Conservation (phyloP, 2,329 filamentous ascomycete species). For the Parastagonospora avenae region DNA sequence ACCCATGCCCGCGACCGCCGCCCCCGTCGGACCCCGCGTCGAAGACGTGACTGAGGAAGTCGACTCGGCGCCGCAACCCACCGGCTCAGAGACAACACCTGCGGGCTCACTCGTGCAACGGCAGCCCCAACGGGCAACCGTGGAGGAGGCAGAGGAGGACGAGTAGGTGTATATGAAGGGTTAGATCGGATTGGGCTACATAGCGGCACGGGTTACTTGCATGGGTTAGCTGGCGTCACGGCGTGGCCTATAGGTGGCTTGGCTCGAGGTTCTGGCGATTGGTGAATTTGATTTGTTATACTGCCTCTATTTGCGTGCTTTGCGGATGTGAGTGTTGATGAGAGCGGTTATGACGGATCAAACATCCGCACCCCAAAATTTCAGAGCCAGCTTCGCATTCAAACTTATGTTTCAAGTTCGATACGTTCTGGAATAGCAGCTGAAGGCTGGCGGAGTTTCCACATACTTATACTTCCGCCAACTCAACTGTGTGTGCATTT, state of each 20-base stretch:
- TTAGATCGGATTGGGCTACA: background rate
- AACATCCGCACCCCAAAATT: no score
- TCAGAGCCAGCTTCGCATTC: no score
- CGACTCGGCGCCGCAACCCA: conserved; percentile 33
- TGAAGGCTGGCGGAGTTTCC: no score
- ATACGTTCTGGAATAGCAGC: no score
- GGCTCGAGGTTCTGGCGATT: background rate
- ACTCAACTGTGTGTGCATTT: no score
- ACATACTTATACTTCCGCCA: no score
- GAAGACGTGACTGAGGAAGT: conserved; percentile 19
- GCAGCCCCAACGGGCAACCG: conserved; percentile 36
- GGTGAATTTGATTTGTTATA: background rate
- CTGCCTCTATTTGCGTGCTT: no score
- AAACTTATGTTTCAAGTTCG: no score
- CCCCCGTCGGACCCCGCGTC: conserved; percentile 2
- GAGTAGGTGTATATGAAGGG: conserved; percentile 19
- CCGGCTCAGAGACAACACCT: conserved; percentile 30
- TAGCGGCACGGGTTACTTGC: conserved; percentile 1
- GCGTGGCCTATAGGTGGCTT: background rate
- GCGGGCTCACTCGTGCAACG: conserved; percentile 15
- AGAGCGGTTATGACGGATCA: no score
- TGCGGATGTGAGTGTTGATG: no score
- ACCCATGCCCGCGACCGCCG: conserved; percentile 24
- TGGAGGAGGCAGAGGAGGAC: conserved; percentile 47
- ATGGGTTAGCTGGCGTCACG: conserved; percentile 13